Evolutionary conservation across 768 basidiomycete species (phyloP).

Genomic region (Lactarius vividus): DNA sequence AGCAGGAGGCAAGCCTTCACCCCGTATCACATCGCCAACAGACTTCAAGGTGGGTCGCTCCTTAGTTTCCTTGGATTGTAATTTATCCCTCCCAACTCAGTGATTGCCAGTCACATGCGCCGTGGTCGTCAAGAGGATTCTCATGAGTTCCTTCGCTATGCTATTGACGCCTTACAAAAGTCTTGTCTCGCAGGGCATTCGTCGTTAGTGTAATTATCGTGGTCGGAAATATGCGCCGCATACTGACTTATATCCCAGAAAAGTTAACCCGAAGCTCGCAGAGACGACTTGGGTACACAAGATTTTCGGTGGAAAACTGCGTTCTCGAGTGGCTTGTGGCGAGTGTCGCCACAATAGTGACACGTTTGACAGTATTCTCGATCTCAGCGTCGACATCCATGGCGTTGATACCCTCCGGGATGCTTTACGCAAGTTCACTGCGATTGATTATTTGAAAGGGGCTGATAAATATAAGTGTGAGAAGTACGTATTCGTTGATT

Average conservation of each 20-base stretch:
- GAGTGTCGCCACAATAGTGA: constrained; percentile 87
- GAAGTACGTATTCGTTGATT: constrained; percentile 58
- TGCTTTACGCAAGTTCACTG: constrained; percentile 77
- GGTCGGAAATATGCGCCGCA: neutral
- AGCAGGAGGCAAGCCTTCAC: constrained; percentile 48
- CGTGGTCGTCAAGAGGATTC: constrained; percentile 95
- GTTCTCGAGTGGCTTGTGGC: constrained; percentile 85
- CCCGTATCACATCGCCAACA: constrained; percentile 62
- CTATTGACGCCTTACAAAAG: constrained; percentile 87
- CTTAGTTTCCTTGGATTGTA: neutral
- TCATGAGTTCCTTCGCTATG: constrained; percentile 95
- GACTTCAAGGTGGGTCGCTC: constrained; percentile 56
- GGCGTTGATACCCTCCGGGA: constrained; percentile 59
- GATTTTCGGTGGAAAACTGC: constrained; percentile 88
- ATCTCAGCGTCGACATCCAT: constrained; percentile 88
- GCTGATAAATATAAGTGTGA: constrained; percentile 98
- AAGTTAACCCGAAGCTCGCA: constrained; percentile 64
- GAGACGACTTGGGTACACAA: constrained; percentile 94
- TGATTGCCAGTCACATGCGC: constrained; percentile 88
- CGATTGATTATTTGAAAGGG: constrained; percentile 79
- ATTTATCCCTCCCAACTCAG: constrained; percentile 41
- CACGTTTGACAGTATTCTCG: constrained; percentile 93
- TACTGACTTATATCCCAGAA: constrained; percentile 41
- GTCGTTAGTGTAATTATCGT: constrained; percentile 48
- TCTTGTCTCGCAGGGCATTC: constrained; percentile 70